These are phyloP conservation scores for Isabelozyma pseudorhagii DNA, from an alignment of 805 yeast species.

Conservation along the genomic window DNA sequence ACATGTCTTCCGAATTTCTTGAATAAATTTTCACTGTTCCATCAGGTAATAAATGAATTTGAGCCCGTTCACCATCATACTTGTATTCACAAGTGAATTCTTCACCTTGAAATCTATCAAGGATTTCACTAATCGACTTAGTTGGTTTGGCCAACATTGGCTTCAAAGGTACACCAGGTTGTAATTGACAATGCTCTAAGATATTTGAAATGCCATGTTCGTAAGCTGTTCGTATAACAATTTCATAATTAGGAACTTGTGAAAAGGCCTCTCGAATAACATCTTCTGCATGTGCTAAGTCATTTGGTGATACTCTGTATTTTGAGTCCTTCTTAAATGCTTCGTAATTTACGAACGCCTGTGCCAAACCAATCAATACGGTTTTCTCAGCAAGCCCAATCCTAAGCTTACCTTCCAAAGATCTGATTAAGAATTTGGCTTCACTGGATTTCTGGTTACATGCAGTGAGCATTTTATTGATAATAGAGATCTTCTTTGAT, in stretches of 20 bases:
- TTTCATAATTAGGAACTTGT: slow-evolving; percentile 86
- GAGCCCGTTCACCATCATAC: slow-evolving; percentile 98
- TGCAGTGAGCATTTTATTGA: slow-evolving; percentile 80
- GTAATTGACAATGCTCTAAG: slow-evolving; percentile 64
- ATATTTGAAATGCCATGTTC: slow-evolving; percentile 66
- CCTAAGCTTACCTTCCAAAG: slow-evolving; percentile 88
- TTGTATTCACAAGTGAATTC: slow-evolving; percentile 94
- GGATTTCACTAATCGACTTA: slow-evolving; percentile 84
- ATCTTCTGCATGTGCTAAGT: slow-evolving; percentile 66
- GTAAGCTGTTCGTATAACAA: slow-evolving; percentile 64
- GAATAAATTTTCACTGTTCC: slow-evolving; percentile 80
- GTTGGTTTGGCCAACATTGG: slow-evolving; percentile 99
- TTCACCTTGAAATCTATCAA: slow-evolving; percentile 82
- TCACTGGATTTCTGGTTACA: slow-evolving; percentile 68
- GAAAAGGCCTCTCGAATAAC: slow-evolving; percentile 81
- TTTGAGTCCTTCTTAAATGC: slow-evolving; percentile 10
- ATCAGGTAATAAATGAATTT: slow-evolving; percentile 66
- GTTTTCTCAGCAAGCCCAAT: slow-evolving; percentile 95
- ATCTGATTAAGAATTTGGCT: slow-evolving; percentile 86
- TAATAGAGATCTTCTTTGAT: slow-evolving; percentile 67
- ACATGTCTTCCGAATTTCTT: slow-evolving; percentile 95
- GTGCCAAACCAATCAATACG: slow-evolving; percentile 78
- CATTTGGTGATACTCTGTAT: slow-evolving; percentile 33
- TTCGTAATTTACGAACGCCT: slow-evolving; percentile 72
- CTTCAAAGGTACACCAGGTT: slow-evolving; percentile 92